phyloP scores from a whole-genome alignment of 129 eudicot species.

The Glebionis coronaria region DNA sequence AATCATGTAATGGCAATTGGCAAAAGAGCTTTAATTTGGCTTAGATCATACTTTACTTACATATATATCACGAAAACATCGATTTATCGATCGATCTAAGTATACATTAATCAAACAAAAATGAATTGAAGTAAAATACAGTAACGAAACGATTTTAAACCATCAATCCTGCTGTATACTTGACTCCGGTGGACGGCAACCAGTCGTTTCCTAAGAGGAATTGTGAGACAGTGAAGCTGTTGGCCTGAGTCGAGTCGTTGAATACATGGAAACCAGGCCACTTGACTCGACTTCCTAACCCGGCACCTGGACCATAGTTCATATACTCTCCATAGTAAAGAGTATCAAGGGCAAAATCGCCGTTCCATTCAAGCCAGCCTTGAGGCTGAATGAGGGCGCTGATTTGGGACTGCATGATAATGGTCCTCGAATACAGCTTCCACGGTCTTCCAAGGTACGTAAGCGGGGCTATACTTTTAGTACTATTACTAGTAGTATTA shows the following conservation, averaged over 20 bases:
- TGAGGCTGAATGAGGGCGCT: constrained; percentile 49
- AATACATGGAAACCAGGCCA: constrained; percentile 80
- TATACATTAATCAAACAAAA: neutral
- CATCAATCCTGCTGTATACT: constrained; percentile 53
- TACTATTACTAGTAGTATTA: constrained; percentile 1
- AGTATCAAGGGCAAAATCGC: constrained; percentile 50
- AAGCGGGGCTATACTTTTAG: neutral
- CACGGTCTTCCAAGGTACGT: constrained; percentile 90
- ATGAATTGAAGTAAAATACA: neutral
- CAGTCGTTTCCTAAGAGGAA: constrained; percentile 67
- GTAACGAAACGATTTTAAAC: constrained; percentile 13
- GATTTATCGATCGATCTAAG: no score
- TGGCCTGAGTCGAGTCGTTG: constrained; percentile 47
- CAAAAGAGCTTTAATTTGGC: no score
- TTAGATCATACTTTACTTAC: no score
- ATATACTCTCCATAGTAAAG: constrained; percentile 68
- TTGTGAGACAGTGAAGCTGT: constrained; percentile 60
- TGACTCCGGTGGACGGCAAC: constrained; percentile 65
- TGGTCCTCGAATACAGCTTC: constrained; percentile 70
- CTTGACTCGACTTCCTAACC: constrained; percentile 48
- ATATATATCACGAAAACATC: no score
- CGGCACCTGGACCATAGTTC: constrained; percentile 88
- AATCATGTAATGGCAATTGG: no score
- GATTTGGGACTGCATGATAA: constrained; percentile 71
- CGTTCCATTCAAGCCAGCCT: constrained; percentile 97